Base-by-base conservation (phyloP, 306 rosid genomes). In the Cucurbita moschata region DNA sequence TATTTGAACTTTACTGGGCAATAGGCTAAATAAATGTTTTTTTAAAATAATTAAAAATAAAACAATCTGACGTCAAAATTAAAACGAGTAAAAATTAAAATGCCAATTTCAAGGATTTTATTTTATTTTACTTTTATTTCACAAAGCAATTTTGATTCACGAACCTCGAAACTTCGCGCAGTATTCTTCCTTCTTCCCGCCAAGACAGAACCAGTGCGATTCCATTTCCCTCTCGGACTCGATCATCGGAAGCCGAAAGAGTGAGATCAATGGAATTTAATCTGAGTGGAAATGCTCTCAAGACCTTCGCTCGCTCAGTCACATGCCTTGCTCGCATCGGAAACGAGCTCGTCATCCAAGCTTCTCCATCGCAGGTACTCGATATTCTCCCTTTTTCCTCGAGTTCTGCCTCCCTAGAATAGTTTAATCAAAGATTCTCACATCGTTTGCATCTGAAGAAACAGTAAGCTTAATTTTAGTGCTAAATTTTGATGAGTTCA, bases 301-400 rank as follows among this genome's bases (percentile, higher is more conserved):
- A 86, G 83, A 87, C 89, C 81, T 87, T 90, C 52, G 81, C 96
- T n/a, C 90, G 97, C 59, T 86, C 94, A 79, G 79, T 93, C 88
- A 88, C 96, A 37, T 93, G 96, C 77, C 94, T 93, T 70, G 87
- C 98, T 15, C 94, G 98, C 1, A 76, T 93, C 49, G 98, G 98
- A 6, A 93, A 88, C 60, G 97, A 93, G 69, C 96, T 93, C 55
- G 85, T 85, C 14, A 80, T 93, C 79, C 94, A 90, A 84, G 92
- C 98, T 30, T 88, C 96, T 72, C 74, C 96, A 46, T 85, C 97
- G 74, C 96, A 84, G 90, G 98, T 89, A 72, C 46, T 60, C 9
- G 8, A 2, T 56, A 4, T 21, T 70, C 53, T 73, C 18, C 63
- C 38, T 62, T 11, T 5, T 3, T 10, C 21, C n/a, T 50, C 11